These are phyloP conservation scores for Darksidea phi DNA, from an alignment of 495 filamentous ascomycete species.

Conservation along the genomic window DNA sequence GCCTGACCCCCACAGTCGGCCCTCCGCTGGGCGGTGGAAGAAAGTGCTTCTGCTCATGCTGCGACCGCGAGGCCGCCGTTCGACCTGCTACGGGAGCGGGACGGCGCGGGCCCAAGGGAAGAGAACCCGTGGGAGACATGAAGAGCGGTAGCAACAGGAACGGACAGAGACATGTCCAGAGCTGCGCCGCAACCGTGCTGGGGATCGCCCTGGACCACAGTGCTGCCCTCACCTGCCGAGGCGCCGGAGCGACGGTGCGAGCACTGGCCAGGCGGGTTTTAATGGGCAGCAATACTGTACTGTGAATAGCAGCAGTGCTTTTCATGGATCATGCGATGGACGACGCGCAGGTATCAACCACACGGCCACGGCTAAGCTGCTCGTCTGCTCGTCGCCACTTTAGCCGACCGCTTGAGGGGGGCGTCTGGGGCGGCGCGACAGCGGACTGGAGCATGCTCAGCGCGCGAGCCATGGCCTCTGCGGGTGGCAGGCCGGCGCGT, in stretches of 20 bases:
- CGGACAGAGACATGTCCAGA: not conserved
- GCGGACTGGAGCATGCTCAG: not conserved
- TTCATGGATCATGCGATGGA: not conserved
- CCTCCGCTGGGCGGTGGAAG: not conserved
- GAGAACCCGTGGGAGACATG: not conserved
- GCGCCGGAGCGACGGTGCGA: no score
- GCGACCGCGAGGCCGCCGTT: not conserved
- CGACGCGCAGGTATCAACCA: not conserved
- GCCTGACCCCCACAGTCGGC: not conserved
- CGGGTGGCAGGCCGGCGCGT: no score
- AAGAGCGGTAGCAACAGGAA: not conserved
- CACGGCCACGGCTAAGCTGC: conserved; percentile 4
- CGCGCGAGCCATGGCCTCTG: no score
- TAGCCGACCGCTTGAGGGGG: conserved; percentile 3
- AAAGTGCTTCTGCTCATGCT: not conserved
- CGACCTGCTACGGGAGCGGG: conserved; percentile 1
- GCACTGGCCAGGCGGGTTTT: no score
- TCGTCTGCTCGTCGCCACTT: conserved; percentile 3
- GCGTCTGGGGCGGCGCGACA: not conserved
- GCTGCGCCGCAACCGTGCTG: no score
- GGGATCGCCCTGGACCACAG: no score
- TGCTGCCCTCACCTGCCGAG: no score
- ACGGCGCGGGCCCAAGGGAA: conserved; percentile 15
- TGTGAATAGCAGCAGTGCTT: no score
- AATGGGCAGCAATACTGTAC: no score